Conservation (phyloP, 768 basidiomycete species). For the Suillus weaverae region DNA sequence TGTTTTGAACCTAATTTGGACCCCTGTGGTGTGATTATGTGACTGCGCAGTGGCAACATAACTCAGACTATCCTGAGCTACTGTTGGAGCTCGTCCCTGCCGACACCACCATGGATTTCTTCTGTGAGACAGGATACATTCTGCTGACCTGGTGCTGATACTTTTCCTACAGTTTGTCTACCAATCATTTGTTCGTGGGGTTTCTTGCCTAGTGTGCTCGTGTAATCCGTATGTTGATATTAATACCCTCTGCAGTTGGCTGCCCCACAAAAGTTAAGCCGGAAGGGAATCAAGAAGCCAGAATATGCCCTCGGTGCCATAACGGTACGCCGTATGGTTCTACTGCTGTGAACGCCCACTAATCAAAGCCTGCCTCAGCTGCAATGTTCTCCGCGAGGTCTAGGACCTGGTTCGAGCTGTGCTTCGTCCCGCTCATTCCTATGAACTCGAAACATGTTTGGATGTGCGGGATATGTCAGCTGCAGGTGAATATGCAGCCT, state of each 20-base stretch:
- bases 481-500: slow-evolving; percentile 51
- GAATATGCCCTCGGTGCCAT: slow-evolving; percentile 70
- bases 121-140: slow-evolving; percentile 24
- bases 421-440: slow-evolving; percentile 71
- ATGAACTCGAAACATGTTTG: slow-evolving; percentile 62
- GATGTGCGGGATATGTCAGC: slow-evolving; percentile 72
- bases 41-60: not conserved
- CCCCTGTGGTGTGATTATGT: not conserved
- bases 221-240: slow-evolving; percentile 14
- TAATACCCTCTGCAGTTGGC: slow-evolving; percentile 48
- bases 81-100: too few relatives aligned
- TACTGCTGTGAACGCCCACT: not conserved
- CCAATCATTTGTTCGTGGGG: slow-evolving; percentile 48
- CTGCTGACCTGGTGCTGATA: slow-evolving; percentile 28
- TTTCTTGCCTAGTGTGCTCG: not conserved
- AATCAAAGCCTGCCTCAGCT: slow-evolving; percentile 34
- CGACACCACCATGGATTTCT: slow-evolving; percentile 22
- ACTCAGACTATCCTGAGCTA: too few relatives aligned
- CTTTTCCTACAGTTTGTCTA: slow-evolving; percentile 43
- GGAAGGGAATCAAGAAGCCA: slow-evolving; percentile 49
- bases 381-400: slow-evolving; percentile 63
- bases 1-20: not conserved
- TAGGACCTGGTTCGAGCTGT: slow-evolving; percentile 75
- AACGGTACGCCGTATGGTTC: slow-evolving; percentile 51
- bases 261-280: slow-evolving; percentile 61